Evolutionary conservation across 2,329 filamentous ascomycete genomes (phyloP).

Genomic region (Botrytis pseudocinerea): DNA sequence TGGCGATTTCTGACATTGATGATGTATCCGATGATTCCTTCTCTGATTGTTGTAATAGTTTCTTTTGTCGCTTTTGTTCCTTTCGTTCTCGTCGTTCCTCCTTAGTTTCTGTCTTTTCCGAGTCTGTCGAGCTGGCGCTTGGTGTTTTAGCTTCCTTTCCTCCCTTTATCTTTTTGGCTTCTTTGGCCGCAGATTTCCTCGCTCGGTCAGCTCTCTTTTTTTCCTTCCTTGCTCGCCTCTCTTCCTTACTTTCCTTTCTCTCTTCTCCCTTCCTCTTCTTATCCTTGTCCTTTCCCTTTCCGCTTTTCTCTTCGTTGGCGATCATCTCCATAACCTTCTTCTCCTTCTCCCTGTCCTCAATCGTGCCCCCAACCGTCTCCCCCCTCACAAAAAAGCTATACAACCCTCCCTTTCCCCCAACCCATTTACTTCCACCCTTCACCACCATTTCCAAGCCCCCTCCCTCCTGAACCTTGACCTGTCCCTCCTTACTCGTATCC

Average conservation of each 20-base stretch:
- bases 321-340: conserved; percentile 25
- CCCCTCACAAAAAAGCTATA: conserved; percentile 86
- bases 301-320: conserved; percentile 33
- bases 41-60: conserved; percentile 33
- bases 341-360: conserved; percentile 42
- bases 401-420: conserved; percentile 55
- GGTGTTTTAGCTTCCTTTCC: background rate
- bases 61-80: conserved; percentile 43
- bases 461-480: conserved; percentile 56
- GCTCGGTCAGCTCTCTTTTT: conserved; percentile 40
- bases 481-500: conserved; percentile 60
- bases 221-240: conserved; percentile 43
- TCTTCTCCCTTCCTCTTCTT: conserved; percentile 31
- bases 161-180: conserved; percentile 4
- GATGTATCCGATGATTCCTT: conserved; percentile 28
- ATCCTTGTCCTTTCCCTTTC: conserved; percentile 39
- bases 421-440: conserved; percentile 57
- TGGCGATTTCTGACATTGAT: conserved; percentile 36
- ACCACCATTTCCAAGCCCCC: conserved; percentile 58
- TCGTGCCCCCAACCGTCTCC: conserved; percentile 72
- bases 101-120: conserved; percentile 36
- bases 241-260: conserved; percentile 41
- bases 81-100: conserved; percentile 43
- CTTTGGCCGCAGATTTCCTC: conserved; percentile 24
- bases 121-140: background rate